Conservation (phyloP, 768 basidiomycete species). For the Phaeotremella fagi region DNA sequence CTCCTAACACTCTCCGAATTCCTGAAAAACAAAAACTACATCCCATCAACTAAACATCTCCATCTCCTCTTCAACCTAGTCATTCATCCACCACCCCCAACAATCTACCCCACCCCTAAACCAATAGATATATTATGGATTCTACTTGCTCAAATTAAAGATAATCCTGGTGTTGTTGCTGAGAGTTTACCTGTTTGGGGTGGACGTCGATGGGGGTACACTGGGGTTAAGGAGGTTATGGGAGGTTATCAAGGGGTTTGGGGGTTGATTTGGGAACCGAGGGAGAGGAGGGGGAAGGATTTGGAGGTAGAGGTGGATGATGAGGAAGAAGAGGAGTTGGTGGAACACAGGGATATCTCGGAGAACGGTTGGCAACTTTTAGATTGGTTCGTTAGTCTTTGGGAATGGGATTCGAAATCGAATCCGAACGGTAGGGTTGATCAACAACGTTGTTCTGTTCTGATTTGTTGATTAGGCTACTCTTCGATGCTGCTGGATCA, state of each 20-base stretch:
- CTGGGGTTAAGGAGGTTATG: neutral
- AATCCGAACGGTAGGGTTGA: constrained; percentile 7
- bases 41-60: constrained; percentile 17
- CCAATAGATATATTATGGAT: constrained; percentile 1
- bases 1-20: constrained; percentile 8
- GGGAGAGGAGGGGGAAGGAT: constrained; percentile 10
- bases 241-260: constrained; percentile 16
- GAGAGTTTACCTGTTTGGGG: neutral
- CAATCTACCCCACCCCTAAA: neutral
- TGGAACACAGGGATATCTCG: constrained; percentile 7
- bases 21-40: neutral
- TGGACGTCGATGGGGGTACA: neutral
- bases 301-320: constrained; percentile 13
- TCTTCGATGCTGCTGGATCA: constrained; percentile 24
- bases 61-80: constrained; percentile 24
- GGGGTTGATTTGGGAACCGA: constrained; percentile 14
- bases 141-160: constrained; percentile 9
- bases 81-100: constrained; percentile 4
- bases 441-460: neutral
- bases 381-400: constrained; percentile 21
- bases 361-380: constrained; percentile 19
- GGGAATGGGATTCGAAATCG: constrained; percentile 24
- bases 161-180: neutral
- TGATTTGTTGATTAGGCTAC: neutral
- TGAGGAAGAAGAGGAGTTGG: constrained; percentile 11